Conservation (phyloP, 2,329 filamentous ascomycete genomes). For the Rutstroemia sp. region DNA sequence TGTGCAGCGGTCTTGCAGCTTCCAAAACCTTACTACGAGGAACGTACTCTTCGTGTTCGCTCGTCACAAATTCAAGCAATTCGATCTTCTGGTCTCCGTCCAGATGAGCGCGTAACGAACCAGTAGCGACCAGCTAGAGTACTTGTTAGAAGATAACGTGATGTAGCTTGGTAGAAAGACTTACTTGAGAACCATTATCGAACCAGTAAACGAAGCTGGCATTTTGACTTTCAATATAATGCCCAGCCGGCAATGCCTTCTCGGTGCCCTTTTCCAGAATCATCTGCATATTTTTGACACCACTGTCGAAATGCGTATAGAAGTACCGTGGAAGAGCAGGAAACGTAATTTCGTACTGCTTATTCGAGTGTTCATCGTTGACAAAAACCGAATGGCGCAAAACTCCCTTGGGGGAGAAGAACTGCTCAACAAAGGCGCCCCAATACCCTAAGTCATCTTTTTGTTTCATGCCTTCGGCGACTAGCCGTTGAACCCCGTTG, state of each 20-base stretch:
- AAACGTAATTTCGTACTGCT: constrained; percentile 80
- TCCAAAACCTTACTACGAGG: constrained; percentile 59
- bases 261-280: constrained; percentile 64
- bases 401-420: constrained; percentile 72
- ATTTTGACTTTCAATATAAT: constrained; percentile 68
- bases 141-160: constrained; percentile 23
- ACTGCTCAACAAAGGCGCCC: constrained; percentile 70
- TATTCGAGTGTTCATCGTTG: constrained; percentile 53
- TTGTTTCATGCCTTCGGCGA: constrained; percentile 45
- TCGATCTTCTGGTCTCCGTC: constrained; percentile 75
- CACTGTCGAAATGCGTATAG: constrained; percentile 79
- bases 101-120: constrained; percentile 71
- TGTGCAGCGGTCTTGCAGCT: constrained; percentile 53
- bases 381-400: constrained; percentile 65
- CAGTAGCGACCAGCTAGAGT: constrained; percentile 64
- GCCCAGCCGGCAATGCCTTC: constrained; percentile 50
- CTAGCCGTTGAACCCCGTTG: constrained; percentile 15
- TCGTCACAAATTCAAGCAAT: constrained; percentile 72
- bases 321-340: constrained; percentile 84
- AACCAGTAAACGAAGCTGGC: constrained; percentile 88
- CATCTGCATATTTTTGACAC: constrained; percentile 78
- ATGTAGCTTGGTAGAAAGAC: constrained; percentile 26
- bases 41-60: constrained; percentile 74
- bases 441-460: constrained; percentile 68
- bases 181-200: constrained; percentile 72